Evolutionary conservation across 2,329 filamentous ascomycete genomes (phyloP).

Genomic region (Macrophomina tecta): DNA sequence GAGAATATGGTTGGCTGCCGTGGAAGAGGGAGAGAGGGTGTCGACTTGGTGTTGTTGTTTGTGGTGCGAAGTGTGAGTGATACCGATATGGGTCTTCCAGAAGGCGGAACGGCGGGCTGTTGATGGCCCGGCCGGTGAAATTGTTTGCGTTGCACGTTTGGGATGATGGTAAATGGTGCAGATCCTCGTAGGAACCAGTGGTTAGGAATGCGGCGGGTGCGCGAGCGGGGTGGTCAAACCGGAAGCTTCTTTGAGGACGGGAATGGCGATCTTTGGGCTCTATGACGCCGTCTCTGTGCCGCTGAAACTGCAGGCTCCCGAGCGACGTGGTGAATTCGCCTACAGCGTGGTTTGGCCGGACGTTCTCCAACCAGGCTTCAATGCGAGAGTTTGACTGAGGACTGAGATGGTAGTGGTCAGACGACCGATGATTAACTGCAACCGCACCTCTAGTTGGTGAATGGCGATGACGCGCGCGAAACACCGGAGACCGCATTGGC

Average conservation of each 20-base stretch:
- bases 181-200: not conserved
- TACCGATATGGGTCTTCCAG: not conserved
- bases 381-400: not conserved
- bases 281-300: not conserved
- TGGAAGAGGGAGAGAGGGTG: not conserved
- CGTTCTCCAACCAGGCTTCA: slow-evolving; percentile 8
- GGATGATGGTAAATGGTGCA: not conserved
- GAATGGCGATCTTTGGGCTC: not conserved
- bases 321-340: not conserved
- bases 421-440: not conserved
- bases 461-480: slow-evolving; percentile 19
- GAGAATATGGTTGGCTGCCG: not conserved
- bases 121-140: not conserved
- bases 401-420: not conserved
- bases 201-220: not conserved
- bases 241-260: not conserved
- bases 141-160: not conserved
- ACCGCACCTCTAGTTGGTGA: not conserved
- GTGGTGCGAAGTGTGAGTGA: not conserved
- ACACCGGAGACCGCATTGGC: slow-evolving; percentile 8
- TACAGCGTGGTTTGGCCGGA: not conserved
- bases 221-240: not conserved
- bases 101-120: not conserved
- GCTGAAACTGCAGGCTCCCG: not conserved
- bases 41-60: not conserved